phyloP scores from a whole-genome alignment of 192 early-diverging fungal species.

The Umbelopsis sp. region DNA sequence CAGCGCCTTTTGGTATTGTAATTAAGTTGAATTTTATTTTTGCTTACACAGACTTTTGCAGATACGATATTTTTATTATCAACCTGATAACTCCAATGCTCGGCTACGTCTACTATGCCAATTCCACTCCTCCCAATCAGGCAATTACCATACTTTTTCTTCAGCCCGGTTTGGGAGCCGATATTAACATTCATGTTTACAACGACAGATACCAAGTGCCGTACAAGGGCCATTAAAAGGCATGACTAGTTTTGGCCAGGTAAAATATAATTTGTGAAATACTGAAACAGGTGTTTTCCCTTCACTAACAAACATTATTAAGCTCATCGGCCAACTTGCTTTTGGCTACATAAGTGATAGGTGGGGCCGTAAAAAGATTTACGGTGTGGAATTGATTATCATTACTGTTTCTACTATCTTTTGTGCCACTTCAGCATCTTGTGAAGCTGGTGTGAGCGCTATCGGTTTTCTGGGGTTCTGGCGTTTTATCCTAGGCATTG shows the following conservation, averaged over 20 bases:
- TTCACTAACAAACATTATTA: slow-evolving; percentile 45
- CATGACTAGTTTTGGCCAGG: slow-evolving; percentile 75
- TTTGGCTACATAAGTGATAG: slow-evolving; percentile 78
- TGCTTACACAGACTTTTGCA: slow-evolving; percentile 48
- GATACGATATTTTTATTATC: slow-evolving; percentile 95
- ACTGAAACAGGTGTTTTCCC: neutral
- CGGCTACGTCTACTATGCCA: slow-evolving; percentile 65
- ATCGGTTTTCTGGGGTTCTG: slow-evolving; percentile 73
- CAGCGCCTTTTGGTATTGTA: too few species aligned
- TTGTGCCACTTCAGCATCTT: slow-evolving; percentile 61
- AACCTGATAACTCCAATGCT: slow-evolving; percentile 90
- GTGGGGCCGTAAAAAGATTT: slow-evolving; percentile 74
- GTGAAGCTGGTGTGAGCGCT: slow-evolving; percentile 62
- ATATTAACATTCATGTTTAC: slow-evolving; percentile 47
- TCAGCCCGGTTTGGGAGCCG: neutral
- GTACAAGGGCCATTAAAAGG: slow-evolving; percentile 85
- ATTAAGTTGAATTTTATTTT: slow-evolving; percentile 50
- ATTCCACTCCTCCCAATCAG: slow-evolving; percentile 27
- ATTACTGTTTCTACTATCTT: slow-evolving; percentile 74
- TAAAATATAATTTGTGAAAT: slow-evolving; percentile 49
- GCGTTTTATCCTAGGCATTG: slow-evolving; percentile 83
- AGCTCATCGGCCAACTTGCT: slow-evolving; percentile 76
- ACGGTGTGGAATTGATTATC: slow-evolving; percentile 77
- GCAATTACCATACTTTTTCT: neutral
- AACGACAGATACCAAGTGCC: slow-evolving; percentile 59